Evolutionary conservation across 1,284 basidiomycete genomes (phyloP).

Genomic region (Sanghuangporus baumii): DNA sequence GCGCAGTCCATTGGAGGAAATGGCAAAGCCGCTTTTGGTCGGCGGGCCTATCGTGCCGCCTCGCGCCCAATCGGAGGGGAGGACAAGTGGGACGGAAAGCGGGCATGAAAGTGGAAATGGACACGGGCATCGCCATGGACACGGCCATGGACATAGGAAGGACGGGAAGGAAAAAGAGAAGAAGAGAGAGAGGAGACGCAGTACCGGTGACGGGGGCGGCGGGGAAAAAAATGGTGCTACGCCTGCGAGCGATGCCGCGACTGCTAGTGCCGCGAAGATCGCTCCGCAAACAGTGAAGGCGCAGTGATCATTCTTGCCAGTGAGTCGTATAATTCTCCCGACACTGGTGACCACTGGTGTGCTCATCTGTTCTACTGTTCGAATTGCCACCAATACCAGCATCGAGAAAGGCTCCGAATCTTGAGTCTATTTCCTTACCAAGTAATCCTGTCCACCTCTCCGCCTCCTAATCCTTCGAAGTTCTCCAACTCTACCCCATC

Average conservation of each 20-base stretch:
- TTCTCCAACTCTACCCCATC: too few species aligned
- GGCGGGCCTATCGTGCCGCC: not conserved
- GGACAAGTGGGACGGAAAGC: not conserved
- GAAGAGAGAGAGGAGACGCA: not conserved
- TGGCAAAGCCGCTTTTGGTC: slow-evolving; percentile 9
- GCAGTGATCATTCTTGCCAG: not conserved
- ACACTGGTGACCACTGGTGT: not conserved
- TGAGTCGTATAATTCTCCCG: not conserved
- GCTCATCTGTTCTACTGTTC: not conserved
- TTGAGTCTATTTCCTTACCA: not conserved
- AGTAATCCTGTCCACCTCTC: not conserved
- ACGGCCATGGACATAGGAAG: not conserved
- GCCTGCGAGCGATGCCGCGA: not conserved
- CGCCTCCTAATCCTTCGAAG: too few species aligned
- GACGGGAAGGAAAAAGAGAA: slow-evolving; percentile 12
- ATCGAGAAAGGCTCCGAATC: not conserved
- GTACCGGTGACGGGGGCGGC: not conserved
- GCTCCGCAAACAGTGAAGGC: not conserved
- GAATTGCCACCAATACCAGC: not conserved
- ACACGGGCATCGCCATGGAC: not conserved
- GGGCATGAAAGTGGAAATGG: not conserved
- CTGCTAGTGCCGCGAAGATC: not conserved
- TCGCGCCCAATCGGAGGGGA: too few species aligned
- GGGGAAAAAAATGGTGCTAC: not conserved
- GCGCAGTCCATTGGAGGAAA: slow-evolving; percentile 12